These are phyloP conservation scores for Penicillium sp. DNA, from an alignment of 2,329 filamentous ascomycete species.

Conservation along the genomic window DNA sequence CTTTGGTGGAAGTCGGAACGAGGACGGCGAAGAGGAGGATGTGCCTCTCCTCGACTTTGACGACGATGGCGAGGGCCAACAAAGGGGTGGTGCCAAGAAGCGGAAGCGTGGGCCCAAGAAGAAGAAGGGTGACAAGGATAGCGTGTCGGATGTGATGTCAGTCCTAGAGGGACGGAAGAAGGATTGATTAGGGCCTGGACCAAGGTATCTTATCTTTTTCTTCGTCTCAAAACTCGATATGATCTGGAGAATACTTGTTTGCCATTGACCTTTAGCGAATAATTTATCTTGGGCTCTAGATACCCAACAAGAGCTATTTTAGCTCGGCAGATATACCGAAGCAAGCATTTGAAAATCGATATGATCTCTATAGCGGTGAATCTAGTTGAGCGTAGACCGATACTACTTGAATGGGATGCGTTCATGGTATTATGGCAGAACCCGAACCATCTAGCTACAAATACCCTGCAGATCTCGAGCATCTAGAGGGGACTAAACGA, in stretches of 20 bases:
- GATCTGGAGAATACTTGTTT: too few species aligned
- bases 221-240: too few species aligned
- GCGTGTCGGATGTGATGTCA: constrained; percentile 75
- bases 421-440: too few species aligned
- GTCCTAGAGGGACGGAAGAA: constrained; percentile 70
- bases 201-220: too few species aligned
- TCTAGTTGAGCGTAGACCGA: too few species aligned
- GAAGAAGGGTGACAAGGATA: constrained; percentile 63
- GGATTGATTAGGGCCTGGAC: not conserved
- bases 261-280: too few species aligned
- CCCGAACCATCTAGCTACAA: too few species aligned
- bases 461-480: too few species aligned
- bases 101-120: constrained; percentile 61
- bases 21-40: constrained; percentile 81
- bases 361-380: too few species aligned
- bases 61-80: constrained; percentile 20
- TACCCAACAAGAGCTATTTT: not conserved
- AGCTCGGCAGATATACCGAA: too few species aligned
- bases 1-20: constrained; percentile 85
- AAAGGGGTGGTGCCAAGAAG: constrained; percentile 39
- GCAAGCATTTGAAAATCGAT: not conserved
- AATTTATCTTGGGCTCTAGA: not conserved
- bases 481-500: not conserved
- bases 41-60: constrained; percentile 62
- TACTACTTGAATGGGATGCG: too few species aligned